These are phyloP conservation scores for Macrolepiota fuliginosa DNA, from an alignment of 768 basidiomycete species.

Conservation along the genomic window DNA sequence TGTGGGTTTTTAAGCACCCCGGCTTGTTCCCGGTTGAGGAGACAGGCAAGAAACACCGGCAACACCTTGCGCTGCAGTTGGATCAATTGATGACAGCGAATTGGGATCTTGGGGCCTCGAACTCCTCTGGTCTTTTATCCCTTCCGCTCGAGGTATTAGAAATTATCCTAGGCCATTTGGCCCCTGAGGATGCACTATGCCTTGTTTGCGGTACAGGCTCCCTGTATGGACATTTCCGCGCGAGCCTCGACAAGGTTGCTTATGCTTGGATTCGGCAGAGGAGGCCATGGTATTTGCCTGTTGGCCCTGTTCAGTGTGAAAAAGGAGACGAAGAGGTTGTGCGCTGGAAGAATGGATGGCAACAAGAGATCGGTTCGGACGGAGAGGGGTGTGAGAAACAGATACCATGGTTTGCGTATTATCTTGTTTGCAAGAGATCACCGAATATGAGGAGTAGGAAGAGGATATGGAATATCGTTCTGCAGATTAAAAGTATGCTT, in stretches of 20 bases:
- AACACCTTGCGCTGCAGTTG: not conserved
- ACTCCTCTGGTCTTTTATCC: not conserved
- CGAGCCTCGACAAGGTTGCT: not conserved
- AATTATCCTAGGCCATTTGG: not conserved
- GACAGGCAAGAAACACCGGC: not conserved
- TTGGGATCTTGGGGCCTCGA: not conserved
- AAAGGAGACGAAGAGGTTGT: not conserved
- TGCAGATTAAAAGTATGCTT: not conserved
- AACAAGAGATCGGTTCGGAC: not conserved
- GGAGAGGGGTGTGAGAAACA: not conserved
- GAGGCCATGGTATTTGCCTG: slow-evolving; percentile 5
- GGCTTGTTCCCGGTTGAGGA: not conserved
- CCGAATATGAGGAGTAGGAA: slow-evolving; percentile 2
- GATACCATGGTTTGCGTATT: slow-evolving; percentile 3
- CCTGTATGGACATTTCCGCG: not conserved
- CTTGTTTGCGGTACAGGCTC: not conserved
- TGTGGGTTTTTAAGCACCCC: slow-evolving; percentile 7
- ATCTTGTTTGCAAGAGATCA: not conserved
- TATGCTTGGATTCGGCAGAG: not conserved
- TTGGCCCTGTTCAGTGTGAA: not conserved
- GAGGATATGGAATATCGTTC: slow-evolving; percentile 1
- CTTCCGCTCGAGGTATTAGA: not conserved
- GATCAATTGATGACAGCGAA: not conserved
- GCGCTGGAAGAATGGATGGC: not conserved
- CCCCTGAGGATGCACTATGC: not conserved